phyloP scores from a whole-genome alignment of 768 basidiomycete species.

The Serpula lacrymans region DNA sequence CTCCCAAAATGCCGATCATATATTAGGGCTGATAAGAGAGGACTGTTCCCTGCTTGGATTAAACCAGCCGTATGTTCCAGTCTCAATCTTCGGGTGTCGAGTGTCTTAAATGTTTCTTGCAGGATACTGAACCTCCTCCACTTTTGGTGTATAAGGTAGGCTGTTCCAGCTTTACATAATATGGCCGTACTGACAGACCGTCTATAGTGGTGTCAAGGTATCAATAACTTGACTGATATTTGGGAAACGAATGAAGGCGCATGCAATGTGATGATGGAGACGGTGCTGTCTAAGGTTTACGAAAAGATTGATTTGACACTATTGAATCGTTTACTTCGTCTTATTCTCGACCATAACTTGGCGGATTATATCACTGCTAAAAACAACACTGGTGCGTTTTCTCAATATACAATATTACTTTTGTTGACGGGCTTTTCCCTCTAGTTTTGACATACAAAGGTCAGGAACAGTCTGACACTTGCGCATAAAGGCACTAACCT shows the following conservation, averaged over 20 bases:
- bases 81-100: background rate
- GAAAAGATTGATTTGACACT: conserved; percentile 98
- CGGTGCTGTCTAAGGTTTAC: conserved; percentile 94
- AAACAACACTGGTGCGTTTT: conserved; percentile 77
- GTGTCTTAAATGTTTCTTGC: conserved; percentile 7
- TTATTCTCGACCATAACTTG: conserved; percentile 97
- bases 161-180: conserved; percentile 2
- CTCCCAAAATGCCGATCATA: background rate
- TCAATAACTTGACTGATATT: conserved; percentile 96
- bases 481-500: conserved; percentile 1
- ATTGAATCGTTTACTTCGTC: conserved; percentile 90
- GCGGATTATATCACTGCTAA: conserved; percentile 99
- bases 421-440: background rate
- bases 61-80: conserved; percentile 68
- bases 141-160: conserved; percentile 87
- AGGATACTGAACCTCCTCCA: conserved; percentile 94
- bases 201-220: conserved; percentile 89
- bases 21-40: conserved; percentile 85
- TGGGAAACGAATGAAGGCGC: conserved; percentile 99
- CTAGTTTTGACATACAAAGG: conserved; percentile 84
- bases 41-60: conserved; percentile 98
- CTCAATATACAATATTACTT: no score
- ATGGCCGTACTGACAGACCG: background rate
- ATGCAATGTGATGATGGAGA: conserved; percentile 99
- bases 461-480: no score